Percentiles rank a stretch among this genome's conserved stretches.
Evolutionary conservation across 805 yeast genomes (phyloP).

Genomic region (Candida mattraensis): DNA sequence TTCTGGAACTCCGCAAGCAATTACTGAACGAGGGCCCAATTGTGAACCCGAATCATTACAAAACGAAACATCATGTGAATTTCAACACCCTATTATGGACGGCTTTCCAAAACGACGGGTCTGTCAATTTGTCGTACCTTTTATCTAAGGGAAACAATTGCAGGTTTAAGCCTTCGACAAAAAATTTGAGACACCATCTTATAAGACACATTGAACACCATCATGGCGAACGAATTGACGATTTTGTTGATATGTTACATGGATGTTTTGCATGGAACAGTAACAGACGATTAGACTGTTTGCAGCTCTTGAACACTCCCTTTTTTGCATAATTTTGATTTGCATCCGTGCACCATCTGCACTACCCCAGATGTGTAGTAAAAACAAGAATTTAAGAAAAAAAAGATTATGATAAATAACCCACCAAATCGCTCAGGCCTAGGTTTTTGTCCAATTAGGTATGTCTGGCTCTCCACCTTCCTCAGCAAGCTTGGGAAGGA

Average conservation of each 20-base stretch:
- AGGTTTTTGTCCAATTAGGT: neutral
- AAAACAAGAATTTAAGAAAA: neutral
- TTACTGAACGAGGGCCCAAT: slow-evolving; percentile 38
- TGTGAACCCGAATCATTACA: slow-evolving; percentile 16
- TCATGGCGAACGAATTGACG: slow-evolving; percentile 7
- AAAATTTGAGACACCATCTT: slow-evolving; percentile 19
- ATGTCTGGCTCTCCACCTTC: slow-evolving; percentile 11
- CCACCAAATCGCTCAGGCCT: neutral
- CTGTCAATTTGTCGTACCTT: slow-evolving; percentile 22
- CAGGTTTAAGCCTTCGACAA: slow-evolving; percentile 22
- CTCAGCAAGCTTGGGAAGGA: slow-evolving; percentile 10
- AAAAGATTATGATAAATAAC: too few species aligned
- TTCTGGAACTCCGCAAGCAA: slow-evolving; percentile 40
- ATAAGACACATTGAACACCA: slow-evolving; percentile 5
- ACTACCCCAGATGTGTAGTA: slow-evolving; percentile 8
- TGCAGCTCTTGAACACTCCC: slow-evolving; percentile 27
- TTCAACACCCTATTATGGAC: slow-evolving; percentile 36
- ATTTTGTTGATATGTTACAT: slow-evolving; percentile 30
- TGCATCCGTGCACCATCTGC: slow-evolving; percentile 9
- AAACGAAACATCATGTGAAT: slow-evolving; percentile 5
- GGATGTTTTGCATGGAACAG: slow-evolving; percentile 38
- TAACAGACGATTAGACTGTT: slow-evolving; percentile 31
- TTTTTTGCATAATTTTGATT: slow-evolving; percentile 29
- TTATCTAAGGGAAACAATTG: slow-evolving; percentile 15
- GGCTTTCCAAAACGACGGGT: slow-evolving; percentile 34